These are phyloP conservation scores for Colletotrichum lupini DNA, from an alignment of 2,329 filamentous ascomycete genomes.

Conservation along the genomic window DNA sequence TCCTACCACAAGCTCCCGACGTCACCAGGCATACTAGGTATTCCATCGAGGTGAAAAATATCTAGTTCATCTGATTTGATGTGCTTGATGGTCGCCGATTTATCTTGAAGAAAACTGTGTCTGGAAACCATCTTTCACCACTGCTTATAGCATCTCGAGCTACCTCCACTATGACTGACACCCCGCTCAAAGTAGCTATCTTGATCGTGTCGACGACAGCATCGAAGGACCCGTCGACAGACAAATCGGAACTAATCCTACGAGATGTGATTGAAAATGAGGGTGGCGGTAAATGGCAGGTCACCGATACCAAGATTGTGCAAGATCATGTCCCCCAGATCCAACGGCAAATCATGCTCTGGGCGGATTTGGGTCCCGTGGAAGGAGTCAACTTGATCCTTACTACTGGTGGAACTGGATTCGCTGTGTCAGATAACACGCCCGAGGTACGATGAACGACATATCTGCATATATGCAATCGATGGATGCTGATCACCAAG, in stretches of 20 bases:
- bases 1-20: constrained; percentile 15
- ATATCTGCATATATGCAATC: background rate
- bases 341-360: constrained; percentile 76
- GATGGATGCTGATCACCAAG: background rate
- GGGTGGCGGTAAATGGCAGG: constrained; percentile 77
- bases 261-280: constrained; percentile 75
- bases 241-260: constrained; percentile 76
- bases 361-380: constrained; percentile 72
- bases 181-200: constrained; percentile 76
- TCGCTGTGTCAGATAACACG: constrained; percentile 85
- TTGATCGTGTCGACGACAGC: constrained; percentile 94
- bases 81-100: background rate
- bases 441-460: constrained; percentile 74
- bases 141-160: background rate
- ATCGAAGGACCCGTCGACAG: constrained; percentile 79
- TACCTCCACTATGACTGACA: constrained; percentile 47
- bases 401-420: constrained; percentile 93
- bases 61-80: background rate
- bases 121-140: too few species aligned
- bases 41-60: background rate
- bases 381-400: constrained; percentile 79
- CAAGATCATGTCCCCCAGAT: constrained; percentile 81
- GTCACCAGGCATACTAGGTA: constrained; percentile 10
- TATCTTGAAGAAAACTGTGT: background rate
- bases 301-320: constrained; percentile 79